Evolutionary conservation across 306 rosid species (phyloP).

Genomic region (Sicyos baderoa): DNA sequence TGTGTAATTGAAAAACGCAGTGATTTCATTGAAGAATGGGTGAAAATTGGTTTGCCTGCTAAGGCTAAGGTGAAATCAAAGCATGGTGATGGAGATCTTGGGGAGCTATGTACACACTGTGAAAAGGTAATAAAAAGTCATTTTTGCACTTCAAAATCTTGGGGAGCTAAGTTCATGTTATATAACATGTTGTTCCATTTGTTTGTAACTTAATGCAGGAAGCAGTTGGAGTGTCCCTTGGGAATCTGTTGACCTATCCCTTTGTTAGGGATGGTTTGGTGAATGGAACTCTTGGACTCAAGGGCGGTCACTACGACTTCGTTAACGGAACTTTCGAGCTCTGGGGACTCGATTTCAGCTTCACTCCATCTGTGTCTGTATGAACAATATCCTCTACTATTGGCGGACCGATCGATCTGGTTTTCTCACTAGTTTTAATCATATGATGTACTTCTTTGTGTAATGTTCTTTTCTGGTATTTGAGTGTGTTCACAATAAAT

Average conservation of each 20-base stretch:
- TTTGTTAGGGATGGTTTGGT: conserved; percentile 86
- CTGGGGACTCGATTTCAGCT: conserved; percentile 78
- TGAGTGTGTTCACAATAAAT: conserved; percentile 27
- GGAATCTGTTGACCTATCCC: conserved; percentile 82
- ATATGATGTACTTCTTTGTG: conserved; percentile 34
- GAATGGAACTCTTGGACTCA: conserved; percentile 65
- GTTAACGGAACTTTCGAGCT: conserved; percentile 79
- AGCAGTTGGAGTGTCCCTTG: conserved; percentile 74
- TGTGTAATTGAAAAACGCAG: conserved; percentile 24
- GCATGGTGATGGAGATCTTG: conserved; percentile 28
- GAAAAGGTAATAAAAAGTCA: conserved; percentile 50
- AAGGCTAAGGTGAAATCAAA: conserved; percentile 54
- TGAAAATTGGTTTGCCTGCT: conserved; percentile 64
- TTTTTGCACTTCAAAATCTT: background rate
- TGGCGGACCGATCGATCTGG: conserved; percentile 38
- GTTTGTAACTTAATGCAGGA: conserved; percentile 44
- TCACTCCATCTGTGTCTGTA: conserved; percentile 68
- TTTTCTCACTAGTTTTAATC: conserved; percentile 31
- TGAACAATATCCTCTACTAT: conserved; percentile 49
- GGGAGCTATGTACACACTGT: conserved; percentile 56
- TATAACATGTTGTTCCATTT: background rate
- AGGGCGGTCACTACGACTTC: conserved; percentile 89
- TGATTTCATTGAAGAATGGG: conserved; percentile 90
- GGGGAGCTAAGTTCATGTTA: background rate
- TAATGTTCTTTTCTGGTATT: conserved; percentile 22